Evolutionary conservation across 805 yeast genomes (phyloP).

Genomic region (Citeromyces nyonsensis): DNA sequence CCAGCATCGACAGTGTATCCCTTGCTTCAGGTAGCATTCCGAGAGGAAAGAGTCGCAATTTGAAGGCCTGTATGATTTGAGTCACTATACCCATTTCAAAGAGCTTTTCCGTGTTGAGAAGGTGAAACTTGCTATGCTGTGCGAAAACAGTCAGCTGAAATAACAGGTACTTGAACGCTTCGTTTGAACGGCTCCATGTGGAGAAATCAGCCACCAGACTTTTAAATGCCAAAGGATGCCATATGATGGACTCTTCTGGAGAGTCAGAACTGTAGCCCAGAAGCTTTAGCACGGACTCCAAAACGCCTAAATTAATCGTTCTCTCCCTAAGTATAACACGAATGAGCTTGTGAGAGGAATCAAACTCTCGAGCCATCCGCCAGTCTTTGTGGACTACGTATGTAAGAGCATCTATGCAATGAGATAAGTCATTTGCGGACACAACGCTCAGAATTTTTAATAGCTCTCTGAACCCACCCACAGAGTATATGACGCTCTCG

Average conservation of each 20-base stretch:
- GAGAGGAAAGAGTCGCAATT: conserved; percentile 19
- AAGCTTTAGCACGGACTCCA: conserved; percentile 30
- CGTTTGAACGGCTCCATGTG: conserved; percentile 29
- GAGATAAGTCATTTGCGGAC: conserved; percentile 14
- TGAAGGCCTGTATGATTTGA: conserved; percentile 32
- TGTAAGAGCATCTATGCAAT: conserved; percentile 24
- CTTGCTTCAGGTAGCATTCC: conserved; percentile 20
- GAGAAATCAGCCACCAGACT: conserved; percentile 48
- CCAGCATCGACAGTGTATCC: conserved; percentile 20
- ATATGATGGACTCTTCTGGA: conserved; percentile 40
- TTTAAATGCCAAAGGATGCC: conserved; percentile 40
- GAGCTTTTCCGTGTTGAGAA: conserved; percentile 36
- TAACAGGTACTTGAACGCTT: conserved; percentile 33
- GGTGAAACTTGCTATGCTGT: conserved; percentile 30
- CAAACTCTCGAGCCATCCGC: conserved; percentile 41
- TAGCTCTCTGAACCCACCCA: conserved; percentile 37
- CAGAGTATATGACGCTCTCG: conserved; percentile 5
- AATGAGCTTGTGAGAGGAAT: conserved; percentile 11
- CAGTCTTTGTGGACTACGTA: conserved; percentile 26
- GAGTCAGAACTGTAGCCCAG: conserved; percentile 39
- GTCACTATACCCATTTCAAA: conserved; percentile 29
- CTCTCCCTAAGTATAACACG: conserved; percentile 15
- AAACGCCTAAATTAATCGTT: conserved; percentile 21
- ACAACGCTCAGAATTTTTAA: conserved; percentile 14
- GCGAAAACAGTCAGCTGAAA: conserved; percentile 44